phyloP scores from a whole-genome alignment of 2,329 filamentous ascomycete genomes.

The Beauveria asiatica region DNA sequence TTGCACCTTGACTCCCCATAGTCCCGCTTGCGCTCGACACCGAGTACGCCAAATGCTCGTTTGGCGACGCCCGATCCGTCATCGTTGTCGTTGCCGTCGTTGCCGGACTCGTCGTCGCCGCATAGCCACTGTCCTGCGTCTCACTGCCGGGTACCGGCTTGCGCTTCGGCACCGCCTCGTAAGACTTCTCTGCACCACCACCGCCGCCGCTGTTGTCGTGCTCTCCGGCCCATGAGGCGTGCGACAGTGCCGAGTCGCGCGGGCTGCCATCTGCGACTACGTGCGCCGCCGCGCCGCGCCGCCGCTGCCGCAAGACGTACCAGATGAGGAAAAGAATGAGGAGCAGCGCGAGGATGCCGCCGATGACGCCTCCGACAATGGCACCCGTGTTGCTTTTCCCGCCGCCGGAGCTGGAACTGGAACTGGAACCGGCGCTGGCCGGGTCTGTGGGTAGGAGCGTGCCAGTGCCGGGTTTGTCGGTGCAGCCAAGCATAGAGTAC shows the following conservation, averaged over 20 bases:
- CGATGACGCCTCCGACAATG: background rate
- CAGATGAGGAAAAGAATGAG: background rate
- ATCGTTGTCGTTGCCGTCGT: background rate
- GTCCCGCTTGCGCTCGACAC: background rate
- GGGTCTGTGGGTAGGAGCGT: constrained; percentile 2
- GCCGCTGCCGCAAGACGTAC: background rate
- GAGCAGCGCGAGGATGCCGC: background rate
- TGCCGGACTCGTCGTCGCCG: background rate
- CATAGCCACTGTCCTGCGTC: background rate
- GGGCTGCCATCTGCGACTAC: background rate
- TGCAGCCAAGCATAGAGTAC: constrained; percentile 3
- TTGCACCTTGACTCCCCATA: background rate
- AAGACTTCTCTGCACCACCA: background rate
- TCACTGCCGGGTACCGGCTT: background rate
- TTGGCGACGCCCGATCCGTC: background rate
- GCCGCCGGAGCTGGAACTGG: background rate
- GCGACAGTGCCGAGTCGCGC: background rate
- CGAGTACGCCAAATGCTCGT: background rate
- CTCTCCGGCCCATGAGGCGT: background rate
- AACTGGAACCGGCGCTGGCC: background rate
- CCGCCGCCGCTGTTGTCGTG: background rate
- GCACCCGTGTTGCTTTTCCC: background rate
- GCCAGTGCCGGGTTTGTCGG: constrained; percentile 3
- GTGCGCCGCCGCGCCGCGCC: background rate
- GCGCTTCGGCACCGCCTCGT: background rate